phyloP scores from a whole-genome alignment of 148 eudicot genomes.

The Arctostaphylos glauca region DNA sequence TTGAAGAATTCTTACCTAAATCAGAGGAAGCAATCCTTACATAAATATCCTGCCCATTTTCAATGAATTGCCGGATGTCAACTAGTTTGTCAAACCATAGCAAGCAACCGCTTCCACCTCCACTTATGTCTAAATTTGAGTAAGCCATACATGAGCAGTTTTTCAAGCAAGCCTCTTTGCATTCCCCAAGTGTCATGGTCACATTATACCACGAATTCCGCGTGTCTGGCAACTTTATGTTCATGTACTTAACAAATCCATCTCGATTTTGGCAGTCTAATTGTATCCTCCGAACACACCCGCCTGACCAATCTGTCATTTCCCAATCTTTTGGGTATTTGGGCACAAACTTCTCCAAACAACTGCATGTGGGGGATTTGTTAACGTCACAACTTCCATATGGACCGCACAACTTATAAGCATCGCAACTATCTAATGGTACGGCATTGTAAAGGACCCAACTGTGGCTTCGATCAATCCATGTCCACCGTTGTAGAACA shows the following conservation, averaged over 20 bases:
- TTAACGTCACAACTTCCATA: constrained; percentile 11
- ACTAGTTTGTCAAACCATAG: constrained; percentile 33
- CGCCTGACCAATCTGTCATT: constrained; percentile 32
- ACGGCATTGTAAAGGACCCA: neutral
- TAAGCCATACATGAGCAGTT: constrained; percentile 45
- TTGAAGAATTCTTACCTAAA: too few species aligned
- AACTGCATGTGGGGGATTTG: neutral
- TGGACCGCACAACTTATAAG: constrained; percentile 1
- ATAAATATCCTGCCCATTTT: too few species aligned
- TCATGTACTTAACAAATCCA: too few species aligned
- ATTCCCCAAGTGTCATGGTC: constrained; percentile 35
- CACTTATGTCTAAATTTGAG: constrained; percentile 27
- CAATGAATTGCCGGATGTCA: constrained; percentile 18
- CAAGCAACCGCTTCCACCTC: constrained; percentile 41
- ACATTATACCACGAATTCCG: constrained; percentile 29
- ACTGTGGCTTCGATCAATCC: neutral
- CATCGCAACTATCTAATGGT: constrained; percentile 8
- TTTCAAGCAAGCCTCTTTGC: constrained; percentile 27
- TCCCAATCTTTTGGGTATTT: constrained; percentile 18
- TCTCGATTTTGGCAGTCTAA: constrained; percentile 22
- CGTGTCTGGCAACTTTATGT: constrained; percentile 34
- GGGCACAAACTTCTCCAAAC: constrained; percentile 6
- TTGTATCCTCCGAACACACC: constrained; percentile 26
- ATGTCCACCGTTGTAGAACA: neutral
- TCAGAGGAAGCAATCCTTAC: too few species aligned